phyloP scores from a whole-genome alignment of 805 yeast genomes.

The Candida arabinofermentans region DNA sequence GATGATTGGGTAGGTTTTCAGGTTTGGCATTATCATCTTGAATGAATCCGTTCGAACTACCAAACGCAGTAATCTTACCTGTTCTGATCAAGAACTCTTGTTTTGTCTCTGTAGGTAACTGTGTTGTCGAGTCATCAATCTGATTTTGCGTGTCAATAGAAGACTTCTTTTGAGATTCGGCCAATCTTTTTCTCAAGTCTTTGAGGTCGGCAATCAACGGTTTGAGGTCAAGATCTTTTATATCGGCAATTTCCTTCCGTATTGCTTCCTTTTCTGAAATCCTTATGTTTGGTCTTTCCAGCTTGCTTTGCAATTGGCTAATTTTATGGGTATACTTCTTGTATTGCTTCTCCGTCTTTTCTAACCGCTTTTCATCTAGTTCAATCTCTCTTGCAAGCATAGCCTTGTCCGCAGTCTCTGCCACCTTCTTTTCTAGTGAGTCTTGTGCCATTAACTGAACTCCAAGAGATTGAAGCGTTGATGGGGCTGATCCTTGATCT shows the following conservation, averaged over 20 bases:
- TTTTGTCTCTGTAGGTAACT: conserved; percentile 69
- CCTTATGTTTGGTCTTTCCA: conserved; percentile 51
- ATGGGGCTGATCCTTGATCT: background rate
- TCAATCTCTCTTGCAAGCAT: conserved; percentile 63
- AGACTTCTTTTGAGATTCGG: conserved; percentile 21
- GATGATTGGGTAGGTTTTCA: conserved; percentile 34
- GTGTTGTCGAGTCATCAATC: conserved; percentile 27
- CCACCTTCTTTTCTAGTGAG: conserved; percentile 70
- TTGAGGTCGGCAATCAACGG: conserved; percentile 56
- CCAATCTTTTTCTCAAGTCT: conserved; percentile 48
- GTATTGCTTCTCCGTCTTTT: conserved; percentile 53
- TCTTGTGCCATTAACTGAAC: conserved; percentile 73
- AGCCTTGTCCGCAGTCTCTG: conserved; percentile 60
- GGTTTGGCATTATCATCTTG: conserved; percentile 33
- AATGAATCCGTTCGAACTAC: conserved; percentile 57
- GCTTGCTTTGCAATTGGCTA: conserved; percentile 41
- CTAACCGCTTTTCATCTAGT: conserved; percentile 70
- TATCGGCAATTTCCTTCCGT: conserved; percentile 47
- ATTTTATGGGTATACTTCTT: conserved; percentile 42
- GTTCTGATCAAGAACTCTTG: conserved; percentile 80
- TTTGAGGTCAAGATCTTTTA: conserved; percentile 47
- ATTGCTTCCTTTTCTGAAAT: conserved; percentile 60
- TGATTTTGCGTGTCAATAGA: conserved; percentile 6
- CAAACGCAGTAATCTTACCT: conserved; percentile 93
- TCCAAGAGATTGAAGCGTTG: conserved; percentile 36